Percentiles rank a stretch among this genome's conserved stretches.
These are phyloP conservation scores for Gamsiella multidivaricata DNA, from an alignment of 192 early-diverging fungal species.

Conservation along the genomic window DNA sequence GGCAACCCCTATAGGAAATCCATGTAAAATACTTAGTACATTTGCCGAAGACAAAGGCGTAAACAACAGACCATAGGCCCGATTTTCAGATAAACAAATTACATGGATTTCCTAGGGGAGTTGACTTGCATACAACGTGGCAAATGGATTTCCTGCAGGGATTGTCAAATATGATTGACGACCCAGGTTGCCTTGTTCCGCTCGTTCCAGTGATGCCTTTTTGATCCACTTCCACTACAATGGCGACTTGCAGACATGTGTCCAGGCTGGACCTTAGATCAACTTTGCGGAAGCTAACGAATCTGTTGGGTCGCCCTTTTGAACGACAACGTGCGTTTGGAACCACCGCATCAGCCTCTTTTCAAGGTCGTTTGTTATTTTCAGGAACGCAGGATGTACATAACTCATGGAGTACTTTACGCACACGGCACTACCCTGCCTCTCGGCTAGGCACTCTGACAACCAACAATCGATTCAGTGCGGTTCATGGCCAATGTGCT, in stretches of 20 bases:
- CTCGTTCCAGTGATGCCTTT: not conserved
- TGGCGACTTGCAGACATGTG: conserved; percentile 16
- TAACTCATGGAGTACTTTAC: not conserved
- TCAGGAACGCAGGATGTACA: not conserved
- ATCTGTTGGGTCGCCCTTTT: not conserved
- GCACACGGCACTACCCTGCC: not conserved
- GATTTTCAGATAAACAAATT: too few relatives aligned
- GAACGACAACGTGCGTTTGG: not conserved
- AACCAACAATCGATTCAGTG: not conserved
- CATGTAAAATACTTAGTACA: too few relatives aligned
- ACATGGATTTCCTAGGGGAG: too few relatives aligned
- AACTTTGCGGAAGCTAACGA: conserved; percentile 3
- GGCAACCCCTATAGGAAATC: too few relatives aligned
- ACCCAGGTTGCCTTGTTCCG: not conserved
- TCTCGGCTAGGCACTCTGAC: not conserved
- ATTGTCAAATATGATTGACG: not conserved
- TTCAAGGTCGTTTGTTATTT: not conserved
- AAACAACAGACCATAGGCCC: too few relatives aligned
- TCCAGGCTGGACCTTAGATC: conserved; percentile 14
- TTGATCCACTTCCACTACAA: not conserved
- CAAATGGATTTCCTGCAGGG: too few relatives aligned
- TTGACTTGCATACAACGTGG: too few relatives aligned
- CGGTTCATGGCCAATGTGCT: not conserved
- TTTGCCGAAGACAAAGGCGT: too few relatives aligned
- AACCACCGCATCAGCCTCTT: not conserved